Conservation (phyloP, 2,329 filamentous ascomycete genomes). For the Onygenales sp. region DNA sequence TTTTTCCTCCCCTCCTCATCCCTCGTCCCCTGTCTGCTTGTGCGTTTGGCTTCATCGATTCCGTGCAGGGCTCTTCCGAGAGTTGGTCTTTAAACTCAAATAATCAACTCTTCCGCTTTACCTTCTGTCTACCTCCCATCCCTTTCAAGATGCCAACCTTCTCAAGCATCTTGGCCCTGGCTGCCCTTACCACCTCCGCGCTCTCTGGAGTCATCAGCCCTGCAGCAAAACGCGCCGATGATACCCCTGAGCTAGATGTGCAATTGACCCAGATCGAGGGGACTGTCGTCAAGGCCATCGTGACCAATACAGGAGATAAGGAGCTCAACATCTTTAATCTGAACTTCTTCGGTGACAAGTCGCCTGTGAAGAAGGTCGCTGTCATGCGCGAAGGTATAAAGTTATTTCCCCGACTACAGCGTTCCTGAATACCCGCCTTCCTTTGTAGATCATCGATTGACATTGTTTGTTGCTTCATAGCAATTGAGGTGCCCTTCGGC, state of each 20-base stretch:
- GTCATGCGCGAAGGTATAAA: conserved; percentile 22
- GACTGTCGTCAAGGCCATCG: conserved; percentile 26
- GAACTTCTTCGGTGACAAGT: conserved; percentile 26
- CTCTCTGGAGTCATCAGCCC: conserved; percentile 13
- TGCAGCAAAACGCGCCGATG: conserved; percentile 14
- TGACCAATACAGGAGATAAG: conserved; percentile 26
- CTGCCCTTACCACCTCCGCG: conserved; percentile 11
- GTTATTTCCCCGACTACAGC: not conserved
- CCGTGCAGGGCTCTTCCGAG: not conserved
- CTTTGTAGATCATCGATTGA: conserved; percentile 5
- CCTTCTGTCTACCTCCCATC: not conserved
- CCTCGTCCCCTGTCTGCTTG: not conserved
- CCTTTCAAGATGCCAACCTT: conserved; percentile 1
- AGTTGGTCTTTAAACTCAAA: not conserved
- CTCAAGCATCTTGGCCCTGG: conserved; percentile 14
- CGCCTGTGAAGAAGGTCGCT: conserved; percentile 27
- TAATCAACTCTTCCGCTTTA: not conserved
- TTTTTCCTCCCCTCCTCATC: not conserved
- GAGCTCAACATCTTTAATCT: conserved; percentile 26
- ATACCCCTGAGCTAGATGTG: conserved; percentile 19
- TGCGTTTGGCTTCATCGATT: not conserved
- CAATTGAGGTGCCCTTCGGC: conserved; percentile 21
- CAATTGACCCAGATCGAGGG: conserved; percentile 22
- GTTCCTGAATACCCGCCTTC: not conserved
- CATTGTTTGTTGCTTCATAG: conserved; percentile 9